These are phyloP conservation scores for Brassica hybrid DNA, from an alignment of 441 rosid genomes.

Conservation along the genomic window DNA sequence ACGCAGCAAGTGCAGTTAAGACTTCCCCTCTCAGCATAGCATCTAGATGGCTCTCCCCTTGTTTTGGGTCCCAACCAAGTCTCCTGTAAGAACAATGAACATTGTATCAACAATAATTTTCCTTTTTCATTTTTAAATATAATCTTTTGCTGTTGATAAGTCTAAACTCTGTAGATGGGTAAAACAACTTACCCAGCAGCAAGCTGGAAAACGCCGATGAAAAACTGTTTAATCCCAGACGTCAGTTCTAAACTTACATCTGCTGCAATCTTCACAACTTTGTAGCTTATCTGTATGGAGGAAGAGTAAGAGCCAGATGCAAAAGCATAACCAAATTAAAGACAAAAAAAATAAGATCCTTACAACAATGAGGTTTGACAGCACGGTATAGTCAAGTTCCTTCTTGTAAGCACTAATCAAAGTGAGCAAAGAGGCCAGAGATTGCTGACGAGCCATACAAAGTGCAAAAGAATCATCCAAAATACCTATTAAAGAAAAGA, in stretches of 20 bases:
- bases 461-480: conserved; percentile 95
- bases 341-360: conserved; percentile 38
- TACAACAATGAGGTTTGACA: conserved; percentile 84
- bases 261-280: conserved; percentile 72
- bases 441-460: conserved; percentile 86
- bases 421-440: conserved; percentile 81
- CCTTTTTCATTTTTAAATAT: no score
- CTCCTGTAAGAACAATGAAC: conserved; percentile 51
- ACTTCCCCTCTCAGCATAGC: conserved; percentile 95
- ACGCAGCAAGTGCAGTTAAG: conserved; percentile 72
- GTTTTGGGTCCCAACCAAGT: conserved; percentile 90
- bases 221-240: conserved; percentile 61
- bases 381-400: conserved; percentile 81
- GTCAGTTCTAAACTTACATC: conserved; percentile 73
- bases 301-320: conserved; percentile 39
- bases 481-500: conserved; percentile 64
- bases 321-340: background rate
- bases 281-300: conserved; percentile 66
- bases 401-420: conserved; percentile 77
- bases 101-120: no score
- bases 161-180: conserved; percentile 7
- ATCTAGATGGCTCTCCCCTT: conserved; percentile 93
- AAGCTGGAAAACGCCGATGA: conserved; percentile 61
- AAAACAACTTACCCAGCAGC: conserved; percentile 74
- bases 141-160: background rate